A percentile compares a stretch with the other conserved stretches of the same genome.
phyloP scores from a whole-genome alignment of 148 eudicot genomes.

The Fagopyrum homotropicum region DNA sequence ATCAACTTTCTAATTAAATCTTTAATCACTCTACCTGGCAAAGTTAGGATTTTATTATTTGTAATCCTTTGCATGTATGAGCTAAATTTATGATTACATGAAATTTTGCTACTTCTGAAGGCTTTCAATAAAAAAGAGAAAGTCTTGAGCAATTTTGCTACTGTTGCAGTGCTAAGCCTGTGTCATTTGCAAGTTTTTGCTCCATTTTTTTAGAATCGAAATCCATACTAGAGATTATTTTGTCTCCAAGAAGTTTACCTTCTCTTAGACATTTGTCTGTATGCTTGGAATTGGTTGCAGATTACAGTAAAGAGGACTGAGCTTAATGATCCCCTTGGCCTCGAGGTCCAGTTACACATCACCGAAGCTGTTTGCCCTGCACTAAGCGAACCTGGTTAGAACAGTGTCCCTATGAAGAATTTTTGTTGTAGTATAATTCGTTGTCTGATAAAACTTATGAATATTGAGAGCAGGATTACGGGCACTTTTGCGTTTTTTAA shows the following conservation, averaged over 20 bases:
- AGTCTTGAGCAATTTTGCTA: too few species aligned
- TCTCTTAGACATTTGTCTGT: conserved; percentile 5
- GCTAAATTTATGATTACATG: neutral
- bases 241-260: neutral
- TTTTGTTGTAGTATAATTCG: neutral
- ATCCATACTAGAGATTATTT: neutral
- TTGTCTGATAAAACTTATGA: neutral
- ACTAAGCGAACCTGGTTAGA: conserved; percentile 91
- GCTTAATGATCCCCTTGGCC: conserved; percentile 82
- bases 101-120: neutral
- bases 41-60: neutral
- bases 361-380: conserved; percentile 95
- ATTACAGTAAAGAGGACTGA: conserved; percentile 88
- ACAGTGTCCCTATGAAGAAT: neutral
- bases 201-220: neutral
- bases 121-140: neutral
- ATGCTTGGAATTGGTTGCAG: conserved; percentile 35
- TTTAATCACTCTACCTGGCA: neutral
- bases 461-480: conserved; percentile 60
- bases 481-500: conserved; percentile 92
- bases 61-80: neutral
- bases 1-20: neutral
- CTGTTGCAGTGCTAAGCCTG: neutral
- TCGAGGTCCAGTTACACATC: conserved; percentile 81
- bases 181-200: neutral